phyloP scores from a whole-genome alignment of 768 basidiomycete species.

The Cubamyces sp. region DNA sequence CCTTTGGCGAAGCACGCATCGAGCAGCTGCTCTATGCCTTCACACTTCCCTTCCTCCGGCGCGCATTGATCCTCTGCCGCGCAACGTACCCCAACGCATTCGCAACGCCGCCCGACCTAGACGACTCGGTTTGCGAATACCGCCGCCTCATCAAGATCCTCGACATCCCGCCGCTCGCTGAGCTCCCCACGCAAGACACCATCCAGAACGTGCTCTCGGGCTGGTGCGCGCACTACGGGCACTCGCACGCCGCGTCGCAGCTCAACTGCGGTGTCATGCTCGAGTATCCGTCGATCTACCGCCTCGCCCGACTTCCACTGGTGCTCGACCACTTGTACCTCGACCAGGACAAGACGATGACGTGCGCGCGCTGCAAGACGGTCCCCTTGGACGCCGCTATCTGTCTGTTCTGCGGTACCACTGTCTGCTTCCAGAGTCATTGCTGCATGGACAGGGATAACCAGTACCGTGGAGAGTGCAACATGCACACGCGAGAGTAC shows the following conservation, averaged over 20 bases:
- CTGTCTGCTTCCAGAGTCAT: conserved; percentile 88
- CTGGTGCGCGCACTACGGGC: conserved; percentile 90
- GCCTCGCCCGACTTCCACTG: conserved; percentile 77
- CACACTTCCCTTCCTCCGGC: conserved; percentile 89
- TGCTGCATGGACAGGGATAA: conserved; percentile 83
- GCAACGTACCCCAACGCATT: conserved; percentile 71
- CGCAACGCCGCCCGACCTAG: conserved; percentile 49
- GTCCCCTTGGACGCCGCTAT: conserved; percentile 87
- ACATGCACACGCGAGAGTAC: conserved; percentile 92
- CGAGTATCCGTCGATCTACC: conserved; percentile 85
- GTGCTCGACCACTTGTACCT: conserved; percentile 84
- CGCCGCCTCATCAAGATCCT: conserved; percentile 73
- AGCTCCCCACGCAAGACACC: conserved; percentile 81
- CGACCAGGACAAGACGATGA: conserved; percentile 71
- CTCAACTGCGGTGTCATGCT: conserved; percentile 78
- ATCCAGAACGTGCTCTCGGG: conserved; percentile 87
- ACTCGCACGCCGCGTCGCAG: conserved; percentile 78
- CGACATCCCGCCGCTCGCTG: conserved; percentile 77
- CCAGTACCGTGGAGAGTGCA: conserved; percentile 83
- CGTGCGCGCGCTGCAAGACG: conserved; percentile 76
- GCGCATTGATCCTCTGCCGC: conserved; percentile 83
- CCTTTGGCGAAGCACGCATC: conserved; percentile 82
- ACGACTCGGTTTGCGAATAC: conserved; percentile 69
- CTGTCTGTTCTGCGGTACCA: conserved; percentile 87
- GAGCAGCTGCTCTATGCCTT: conserved; percentile 87